Percentiles rank a stretch among this genome's conserved stretches.
Conservation (phyloP, 306 rosid genomes). For the Quercus aquifolioides region DNA sequence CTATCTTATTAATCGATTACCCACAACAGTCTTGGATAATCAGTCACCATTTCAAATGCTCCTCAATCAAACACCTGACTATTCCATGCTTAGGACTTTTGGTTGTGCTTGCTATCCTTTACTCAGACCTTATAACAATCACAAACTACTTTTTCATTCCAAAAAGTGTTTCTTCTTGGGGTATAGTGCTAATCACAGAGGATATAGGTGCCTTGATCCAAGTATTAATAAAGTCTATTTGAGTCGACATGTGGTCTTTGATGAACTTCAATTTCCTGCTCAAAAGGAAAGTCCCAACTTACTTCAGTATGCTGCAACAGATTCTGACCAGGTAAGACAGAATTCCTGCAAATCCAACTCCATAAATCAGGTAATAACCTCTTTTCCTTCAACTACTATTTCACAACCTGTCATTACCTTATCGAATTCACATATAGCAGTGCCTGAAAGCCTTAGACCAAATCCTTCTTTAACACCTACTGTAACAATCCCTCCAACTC, state of each 20-base stretch:
- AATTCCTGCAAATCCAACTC: background rate
- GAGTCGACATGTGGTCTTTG: background rate
- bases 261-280: background rate
- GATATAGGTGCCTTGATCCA: background rate
- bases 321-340: background rate
- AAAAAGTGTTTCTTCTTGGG: background rate
- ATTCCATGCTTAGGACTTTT: too few species aligned
- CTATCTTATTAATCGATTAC: background rate
- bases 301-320: background rate
- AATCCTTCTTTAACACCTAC: too few species aligned
- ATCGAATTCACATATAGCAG: too few species aligned
- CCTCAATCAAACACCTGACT: background rate
- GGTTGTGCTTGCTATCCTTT: background rate
- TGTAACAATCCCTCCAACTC: too few species aligned
- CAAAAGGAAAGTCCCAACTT: background rate
- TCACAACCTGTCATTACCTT: too few species aligned
- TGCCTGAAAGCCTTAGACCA: too few species aligned
- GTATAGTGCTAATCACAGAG: background rate
- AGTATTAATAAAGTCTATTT: background rate
- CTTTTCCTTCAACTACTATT: too few species aligned
- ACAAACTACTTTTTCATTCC: background rate
- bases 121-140: background rate
- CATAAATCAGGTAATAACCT: too few species aligned
- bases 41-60: too few species aligned
- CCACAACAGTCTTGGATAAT: background rate